Evolutionary conservation across 2,329 filamentous ascomycete genomes (phyloP), one percentile per base, ranked within the genome.

Genomic region (Pezicula carpinea): DNA sequence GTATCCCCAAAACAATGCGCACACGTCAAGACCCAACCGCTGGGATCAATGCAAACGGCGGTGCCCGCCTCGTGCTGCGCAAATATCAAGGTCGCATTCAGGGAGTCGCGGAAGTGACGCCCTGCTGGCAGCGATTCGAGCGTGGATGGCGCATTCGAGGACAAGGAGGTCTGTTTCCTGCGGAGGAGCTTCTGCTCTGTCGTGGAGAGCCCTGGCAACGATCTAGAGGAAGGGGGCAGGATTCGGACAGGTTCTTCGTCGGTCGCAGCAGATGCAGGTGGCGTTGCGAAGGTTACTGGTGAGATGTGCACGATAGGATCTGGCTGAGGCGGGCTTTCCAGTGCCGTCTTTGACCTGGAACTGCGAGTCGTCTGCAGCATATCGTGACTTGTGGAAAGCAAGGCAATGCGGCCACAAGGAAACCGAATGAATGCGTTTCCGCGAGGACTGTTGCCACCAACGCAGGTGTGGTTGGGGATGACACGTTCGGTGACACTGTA

Each of bases 1-100:
- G 58, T 60, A 40, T 76, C 74, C 2, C 70, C 72, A 15, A 77
- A 60, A 52, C 75, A 77, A 49, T 77, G 75, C 0, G 75, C 65
- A 56, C 74, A 77, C 2, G 73, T 76, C 17, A 77, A 59, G 4
- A 76, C 53, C 34, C 75, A 61, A 4, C 75, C 74, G 3, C 57
- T 46, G 0, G 65, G 52, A 0, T 68, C 66, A 29, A 77, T 69
- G 51, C 73, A 77, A 2, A 77, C 66, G 0, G 74, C 75, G 1
- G 74, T 77, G 5, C 74, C 73, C 5, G 74, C 74, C 50, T 74
- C 69, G 21, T 71, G 59, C 49, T 74, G 71, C 0, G 70, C 70
- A 50, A 77, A 78, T 19, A 77, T 67, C 5, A 75, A 63, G 4
- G 67, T 68, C 29, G 64, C 59, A 10, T 39, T 22, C 5, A 58